Conservation (phyloP, 306 rosid genomes). For the Cyamopsis tetragonoloba region DNA sequence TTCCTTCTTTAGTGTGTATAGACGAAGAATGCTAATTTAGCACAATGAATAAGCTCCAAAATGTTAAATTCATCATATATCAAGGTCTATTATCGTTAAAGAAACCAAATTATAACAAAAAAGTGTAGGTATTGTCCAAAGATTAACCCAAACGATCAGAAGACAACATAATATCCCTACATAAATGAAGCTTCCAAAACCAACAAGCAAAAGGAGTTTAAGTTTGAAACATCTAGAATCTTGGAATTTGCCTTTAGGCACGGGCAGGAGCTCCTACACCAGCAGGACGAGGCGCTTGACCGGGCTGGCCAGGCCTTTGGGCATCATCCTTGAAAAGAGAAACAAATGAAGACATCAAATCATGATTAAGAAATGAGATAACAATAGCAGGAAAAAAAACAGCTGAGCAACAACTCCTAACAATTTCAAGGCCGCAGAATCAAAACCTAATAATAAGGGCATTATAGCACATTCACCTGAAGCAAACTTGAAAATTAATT, state of each 20-base stretch:
- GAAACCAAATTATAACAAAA: background rate
- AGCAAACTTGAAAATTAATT: background rate
- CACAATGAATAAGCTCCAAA: no score
- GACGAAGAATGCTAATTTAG: no score
- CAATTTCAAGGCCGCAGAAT: background rate
- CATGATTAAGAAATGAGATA: background rate
- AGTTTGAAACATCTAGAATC: background rate
- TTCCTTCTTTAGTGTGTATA: no score
- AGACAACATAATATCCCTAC: background rate
- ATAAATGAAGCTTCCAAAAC: constrained; percentile 21
- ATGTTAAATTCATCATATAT: background rate
- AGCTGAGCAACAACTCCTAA: background rate
- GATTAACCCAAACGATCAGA: background rate
- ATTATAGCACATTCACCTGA: background rate
- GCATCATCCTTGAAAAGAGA: constrained; percentile 51
- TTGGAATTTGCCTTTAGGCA: constrained; percentile 15
- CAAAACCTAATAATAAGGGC: background rate
- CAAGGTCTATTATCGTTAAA: constrained; percentile 3
- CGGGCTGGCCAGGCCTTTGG: constrained; percentile 72
- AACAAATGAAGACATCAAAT: background rate
- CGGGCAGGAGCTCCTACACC: constrained; percentile 49
- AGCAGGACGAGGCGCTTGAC: constrained; percentile 60
- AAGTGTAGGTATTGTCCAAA: background rate
- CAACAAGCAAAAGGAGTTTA: background rate
- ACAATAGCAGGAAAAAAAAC: no score